phyloP scores from a whole-genome alignment of 2,329 filamentous ascomycete genomes.

The Aureobasidium lini region DNA sequence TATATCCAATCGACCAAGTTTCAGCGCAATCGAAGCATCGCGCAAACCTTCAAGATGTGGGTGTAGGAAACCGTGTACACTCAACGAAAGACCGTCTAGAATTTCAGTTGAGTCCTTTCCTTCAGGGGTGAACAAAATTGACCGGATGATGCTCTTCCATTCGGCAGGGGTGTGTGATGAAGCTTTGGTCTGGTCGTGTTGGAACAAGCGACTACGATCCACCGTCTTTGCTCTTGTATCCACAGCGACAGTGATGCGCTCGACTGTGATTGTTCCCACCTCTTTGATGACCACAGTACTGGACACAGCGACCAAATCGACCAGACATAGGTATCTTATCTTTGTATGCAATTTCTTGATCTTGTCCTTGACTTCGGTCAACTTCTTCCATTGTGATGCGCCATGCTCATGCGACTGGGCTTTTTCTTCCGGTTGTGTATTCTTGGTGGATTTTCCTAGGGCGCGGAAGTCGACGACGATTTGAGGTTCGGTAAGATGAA shows the following conservation, averaged over 20 bases:
- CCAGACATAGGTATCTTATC: conserved; percentile 79
- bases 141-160: conserved; percentile 83
- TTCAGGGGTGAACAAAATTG: conserved; percentile 80
- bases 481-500: conserved; percentile 77
- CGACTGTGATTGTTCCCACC: conserved; percentile 78
- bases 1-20: conserved; percentile 81
- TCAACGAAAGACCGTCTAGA: conserved; percentile 78
- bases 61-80: conserved; percentile 85
- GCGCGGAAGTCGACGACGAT: conserved; percentile 72
- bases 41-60: conserved; percentile 77
- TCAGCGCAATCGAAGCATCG: conserved; percentile 83
- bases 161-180: conserved; percentile 70
- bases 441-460: conserved; percentile 37
- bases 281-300: conserved; percentile 72
- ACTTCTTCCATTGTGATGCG: conserved; percentile 60
- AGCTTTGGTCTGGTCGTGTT: conserved; percentile 61
- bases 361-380: conserved; percentile 73
- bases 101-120: conserved; percentile 80
- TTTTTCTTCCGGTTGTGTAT: conserved; percentile 13
- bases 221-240: conserved; percentile 90
- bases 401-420: conserved; percentile 18
- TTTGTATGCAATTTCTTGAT: conserved; percentile 81
- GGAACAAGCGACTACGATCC: conserved; percentile 81
- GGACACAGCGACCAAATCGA: conserved; percentile 72
- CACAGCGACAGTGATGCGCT: conserved; percentile 75